Base-by-base conservation (phyloP, 192 early-diverging fungal genomes). In the Allomyces arbusculus region DNA sequence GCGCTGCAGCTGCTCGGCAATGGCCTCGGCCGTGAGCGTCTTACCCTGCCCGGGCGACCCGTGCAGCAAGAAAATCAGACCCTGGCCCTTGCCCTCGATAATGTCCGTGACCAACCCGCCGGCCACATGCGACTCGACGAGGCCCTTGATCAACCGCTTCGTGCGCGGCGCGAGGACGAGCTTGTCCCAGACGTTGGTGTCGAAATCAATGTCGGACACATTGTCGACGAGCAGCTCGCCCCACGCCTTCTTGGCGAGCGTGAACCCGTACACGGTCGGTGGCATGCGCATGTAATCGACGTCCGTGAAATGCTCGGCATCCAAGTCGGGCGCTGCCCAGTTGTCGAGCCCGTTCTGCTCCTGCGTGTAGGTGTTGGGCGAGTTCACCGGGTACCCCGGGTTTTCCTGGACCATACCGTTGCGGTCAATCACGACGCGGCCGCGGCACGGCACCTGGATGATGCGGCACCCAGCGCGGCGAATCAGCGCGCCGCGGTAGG, bases 1-100 rank as follows among this genome's bases (percentile, higher is more conserved):
- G 28, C 69, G 69, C 26, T 82, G 78, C 19, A 83, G 67, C 6
- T 71, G 66, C 63, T 83, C 82, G 16, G 79, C 73, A 62, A 83
- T 82, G 10, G 78, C 80, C 68, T 83, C 82, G 23, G 81, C 80
- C n/a, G 81, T 83, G 40, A 83, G 68, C 20, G 81, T 83, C 68
- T 82, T 82, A 0, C 81, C 81, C 3, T 73, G 71, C 23, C 81
- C 81, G 10, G 76, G 80, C 19, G 80, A 75, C 16, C 82, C 82
- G 61, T 83, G 79, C 19, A 82, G 69, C n/a, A 83, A 67, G 61
- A 83, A 83, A n/a, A 83, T 70, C 19, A 71, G 67, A 4, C 82
- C 78, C 23, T 79, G 77, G 63, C 74, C 70, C 68, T 83, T 83
- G 43, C 77, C 77, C 22, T 69, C 71, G 43, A 83, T 77, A 28